phyloP scores from a whole-genome alignment of 306 rosid species.

The Calophaca sinica region DNA sequence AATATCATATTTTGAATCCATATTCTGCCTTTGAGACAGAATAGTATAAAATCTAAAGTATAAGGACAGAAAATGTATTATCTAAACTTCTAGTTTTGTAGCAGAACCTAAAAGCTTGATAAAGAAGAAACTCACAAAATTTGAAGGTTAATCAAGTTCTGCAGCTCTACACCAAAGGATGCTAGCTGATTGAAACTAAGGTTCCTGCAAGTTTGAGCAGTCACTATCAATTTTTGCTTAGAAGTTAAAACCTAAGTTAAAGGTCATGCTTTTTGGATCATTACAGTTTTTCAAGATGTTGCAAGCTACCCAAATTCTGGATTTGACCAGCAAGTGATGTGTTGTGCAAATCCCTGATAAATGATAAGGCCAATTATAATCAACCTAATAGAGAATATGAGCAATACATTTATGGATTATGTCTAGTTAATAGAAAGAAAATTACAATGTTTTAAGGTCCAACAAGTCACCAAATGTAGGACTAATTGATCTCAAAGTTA shows the following conservation, averaged over 20 bases:
- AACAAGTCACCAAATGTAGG: constrained; percentile 89
- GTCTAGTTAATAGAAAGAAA: constrained; percentile 27
- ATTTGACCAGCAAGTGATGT: constrained; percentile 80
- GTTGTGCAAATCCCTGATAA: constrained; percentile 89
- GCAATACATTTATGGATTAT: not conserved
- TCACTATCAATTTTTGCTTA: constrained; percentile 12
- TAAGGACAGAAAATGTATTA: not conserved
- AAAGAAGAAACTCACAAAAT: constrained; percentile 64
- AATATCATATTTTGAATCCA: constrained; percentile 17
- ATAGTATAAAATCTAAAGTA: not conserved
- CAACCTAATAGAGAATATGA: not conserved
- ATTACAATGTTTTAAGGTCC: constrained; percentile 86
- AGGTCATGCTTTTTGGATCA: constrained; percentile 39
- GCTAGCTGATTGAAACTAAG: constrained; percentile 82
- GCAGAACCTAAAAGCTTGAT: not conserved
- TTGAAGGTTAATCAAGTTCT: constrained; percentile 74
- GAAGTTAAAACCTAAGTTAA: not conserved
- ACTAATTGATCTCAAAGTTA: constrained; percentile 81
- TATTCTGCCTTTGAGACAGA: constrained; percentile 18
- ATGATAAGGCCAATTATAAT: constrained; percentile 30
- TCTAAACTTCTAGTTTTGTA: constrained; percentile 5
- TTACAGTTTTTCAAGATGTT: constrained; percentile 83
- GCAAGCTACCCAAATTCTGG: constrained; percentile 81
- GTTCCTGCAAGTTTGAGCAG: constrained; percentile 69
- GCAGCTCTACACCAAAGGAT: constrained; percentile 77